Conservation (phyloP, 805 yeast species). For the Wickerhamiella shivajii region DNA sequence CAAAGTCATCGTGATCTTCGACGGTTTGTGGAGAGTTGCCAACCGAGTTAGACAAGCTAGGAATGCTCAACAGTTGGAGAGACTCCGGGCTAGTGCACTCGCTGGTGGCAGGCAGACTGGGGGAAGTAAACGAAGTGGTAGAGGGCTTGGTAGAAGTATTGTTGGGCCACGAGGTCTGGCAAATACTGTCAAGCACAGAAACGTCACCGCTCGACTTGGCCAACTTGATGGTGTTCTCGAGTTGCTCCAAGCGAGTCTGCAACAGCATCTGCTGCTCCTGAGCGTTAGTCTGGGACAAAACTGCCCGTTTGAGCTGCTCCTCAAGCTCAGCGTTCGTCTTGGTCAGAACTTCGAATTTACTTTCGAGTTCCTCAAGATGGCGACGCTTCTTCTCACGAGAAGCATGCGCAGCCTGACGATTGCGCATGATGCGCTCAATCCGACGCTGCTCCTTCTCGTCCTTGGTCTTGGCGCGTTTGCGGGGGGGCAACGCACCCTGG, state of each 20-base stretch:
- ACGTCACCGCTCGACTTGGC: conserved; percentile 17
- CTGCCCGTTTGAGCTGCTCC: conserved; percentile 11
- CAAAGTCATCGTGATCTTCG: conserved; percentile 8
- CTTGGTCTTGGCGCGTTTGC: conserved; percentile 90
- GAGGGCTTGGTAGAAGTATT: too few species aligned
- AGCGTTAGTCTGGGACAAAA: conserved; percentile 11
- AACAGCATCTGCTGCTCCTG: conserved; percentile 9
- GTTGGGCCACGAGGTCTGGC: too few species aligned
- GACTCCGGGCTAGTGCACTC: conserved; percentile 10
- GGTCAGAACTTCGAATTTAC: conserved; percentile 26
- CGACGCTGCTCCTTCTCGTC: conserved; percentile 96
- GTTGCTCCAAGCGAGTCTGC: conserved; percentile 15
- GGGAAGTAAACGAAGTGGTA: conserved; percentile 1
- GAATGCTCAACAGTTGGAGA: conserved; percentile 7
- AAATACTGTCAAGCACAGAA: conserved; percentile 9
- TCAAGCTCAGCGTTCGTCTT: conserved; percentile 19
- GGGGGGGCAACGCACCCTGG: conserved; percentile 58
- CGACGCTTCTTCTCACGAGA: conserved; percentile 91
- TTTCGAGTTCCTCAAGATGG: conserved; percentile 75
- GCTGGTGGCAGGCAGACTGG: background rate
- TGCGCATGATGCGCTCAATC: conserved; percentile 80
- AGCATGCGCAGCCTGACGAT: conserved; percentile 95
- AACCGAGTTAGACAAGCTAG: conserved; percentile 10
- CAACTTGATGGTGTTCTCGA: conserved; percentile 15
- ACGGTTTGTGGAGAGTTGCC: conserved; percentile 10